Evolutionary conservation across 768 basidiomycete genomes (phyloP).

Genomic region (Phanerochaete carnosa): DNA sequence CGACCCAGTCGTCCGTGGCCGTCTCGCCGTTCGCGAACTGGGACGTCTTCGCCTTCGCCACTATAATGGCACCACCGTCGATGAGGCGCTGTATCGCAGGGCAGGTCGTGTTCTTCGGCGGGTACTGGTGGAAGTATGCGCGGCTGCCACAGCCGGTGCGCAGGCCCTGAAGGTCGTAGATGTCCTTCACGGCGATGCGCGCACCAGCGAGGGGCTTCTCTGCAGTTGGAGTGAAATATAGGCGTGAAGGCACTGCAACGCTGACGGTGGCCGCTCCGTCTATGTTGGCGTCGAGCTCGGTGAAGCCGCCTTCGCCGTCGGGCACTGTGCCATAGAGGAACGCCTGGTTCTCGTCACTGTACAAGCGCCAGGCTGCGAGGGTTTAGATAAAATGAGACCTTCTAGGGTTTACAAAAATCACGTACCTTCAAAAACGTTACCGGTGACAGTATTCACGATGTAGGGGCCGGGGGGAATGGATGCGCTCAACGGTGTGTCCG

Average conservation of each 20-base stretch:
- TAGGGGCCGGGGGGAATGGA: constrained; percentile 23
- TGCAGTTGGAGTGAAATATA: constrained; percentile 30
- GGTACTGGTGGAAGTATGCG: constrained; percentile 32
- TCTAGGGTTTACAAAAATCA: not conserved
- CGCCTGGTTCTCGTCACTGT: constrained; percentile 40
- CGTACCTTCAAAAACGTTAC: constrained; percentile 23
- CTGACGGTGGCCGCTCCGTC: constrained; percentile 21
- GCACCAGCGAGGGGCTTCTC: constrained; percentile 37
- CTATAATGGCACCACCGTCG: constrained; percentile 45
- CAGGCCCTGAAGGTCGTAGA: constrained; percentile 36
- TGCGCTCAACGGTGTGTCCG: constrained; percentile 10
- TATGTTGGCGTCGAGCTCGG: constrained; percentile 18
- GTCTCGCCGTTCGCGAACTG: constrained; percentile 48
- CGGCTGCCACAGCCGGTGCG: constrained; percentile 35
- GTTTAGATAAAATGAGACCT: not conserved
- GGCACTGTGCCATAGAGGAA: constrained; percentile 43
- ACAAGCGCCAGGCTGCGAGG: constrained; percentile 33
- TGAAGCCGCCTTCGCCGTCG: constrained; percentile 28
- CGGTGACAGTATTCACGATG: constrained; percentile 21
- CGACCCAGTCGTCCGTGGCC: constrained; percentile 30
- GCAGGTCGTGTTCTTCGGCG: constrained; percentile 32
- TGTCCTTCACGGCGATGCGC: constrained; percentile 51
- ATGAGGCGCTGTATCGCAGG: constrained; percentile 43
- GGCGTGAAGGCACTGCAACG: constrained; percentile 49
- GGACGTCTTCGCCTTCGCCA: constrained; percentile 52